Percentiles rank a stretch among this genome's conserved stretches.
Conservation (phyloP, 164 flowering plant genomes). For the Vitis vinifera region DNA sequence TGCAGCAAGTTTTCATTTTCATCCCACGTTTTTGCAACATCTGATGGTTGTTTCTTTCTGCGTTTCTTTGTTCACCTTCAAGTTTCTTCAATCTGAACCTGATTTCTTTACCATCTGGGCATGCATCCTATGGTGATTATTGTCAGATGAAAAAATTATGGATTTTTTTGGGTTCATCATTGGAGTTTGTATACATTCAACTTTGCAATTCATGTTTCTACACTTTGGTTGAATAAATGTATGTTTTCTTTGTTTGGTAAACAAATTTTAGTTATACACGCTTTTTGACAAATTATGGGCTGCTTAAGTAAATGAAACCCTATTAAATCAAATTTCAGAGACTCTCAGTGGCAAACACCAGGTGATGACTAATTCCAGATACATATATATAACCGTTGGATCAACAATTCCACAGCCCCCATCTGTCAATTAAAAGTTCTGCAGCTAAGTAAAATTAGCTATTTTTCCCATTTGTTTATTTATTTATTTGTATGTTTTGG, state of each 20-base stretch:
- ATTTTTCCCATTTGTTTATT: too few species aligned
- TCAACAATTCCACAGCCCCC: too few species aligned
- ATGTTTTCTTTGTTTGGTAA: too few species aligned
- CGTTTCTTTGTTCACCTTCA: slow-evolving; percentile 1
- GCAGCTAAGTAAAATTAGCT: too few species aligned
- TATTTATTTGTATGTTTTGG: too few species aligned
- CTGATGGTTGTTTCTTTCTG: slow-evolving; percentile 6
- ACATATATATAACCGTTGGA: too few species aligned
- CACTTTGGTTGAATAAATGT: too few species aligned
- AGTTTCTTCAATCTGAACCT: neutral
- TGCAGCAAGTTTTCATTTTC: slow-evolving; percentile 3
- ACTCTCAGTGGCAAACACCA: too few species aligned
- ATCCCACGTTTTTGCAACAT: slow-evolving; percentile 15
- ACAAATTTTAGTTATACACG: neutral
- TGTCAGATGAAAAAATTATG: neutral
- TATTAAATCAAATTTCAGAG: neutral
- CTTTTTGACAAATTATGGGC: neutral
- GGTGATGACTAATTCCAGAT: too few species aligned
- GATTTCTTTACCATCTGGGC: neutral
- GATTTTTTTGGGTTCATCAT: neutral
- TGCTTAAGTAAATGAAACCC: neutral
- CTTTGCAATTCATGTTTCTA: slow-evolving; percentile 7
- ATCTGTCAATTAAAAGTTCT: too few species aligned
- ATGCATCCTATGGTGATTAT: neutral
- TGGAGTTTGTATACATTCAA: slow-evolving; percentile 4